Evolutionary conservation across 1,284 basidiomycete species (phyloP).

Genomic region (Tylopilus sp.): DNA sequence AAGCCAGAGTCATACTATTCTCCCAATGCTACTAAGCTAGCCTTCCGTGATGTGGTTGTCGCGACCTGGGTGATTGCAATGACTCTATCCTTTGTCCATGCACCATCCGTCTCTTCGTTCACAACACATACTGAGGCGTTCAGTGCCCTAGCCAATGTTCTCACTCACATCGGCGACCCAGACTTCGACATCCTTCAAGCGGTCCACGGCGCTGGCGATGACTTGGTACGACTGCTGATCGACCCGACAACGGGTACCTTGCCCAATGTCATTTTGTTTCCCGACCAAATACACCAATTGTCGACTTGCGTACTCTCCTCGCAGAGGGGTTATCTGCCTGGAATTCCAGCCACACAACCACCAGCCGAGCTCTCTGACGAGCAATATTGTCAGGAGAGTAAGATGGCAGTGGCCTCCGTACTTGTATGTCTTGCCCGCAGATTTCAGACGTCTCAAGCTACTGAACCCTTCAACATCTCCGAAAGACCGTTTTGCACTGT

Average conservation of each 20-base stretch:
- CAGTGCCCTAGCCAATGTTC: slow-evolving; percentile 18
- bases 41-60: slow-evolving; percentile 36
- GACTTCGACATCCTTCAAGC: slow-evolving; percentile 34
- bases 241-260: slow-evolving; percentile 37
- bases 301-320: slow-evolving; percentile 37
- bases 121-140: slow-evolving; percentile 18
- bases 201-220: slow-evolving; percentile 35
- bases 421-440: slow-evolving; percentile 55
- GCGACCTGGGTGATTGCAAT: slow-evolving; percentile 34
- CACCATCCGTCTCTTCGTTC: slow-evolving; percentile 19
- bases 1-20: slow-evolving; percentile 22
- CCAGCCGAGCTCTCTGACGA: slow-evolving; percentile 22
- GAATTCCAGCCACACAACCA: slow-evolving; percentile 29
- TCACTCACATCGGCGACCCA: slow-evolving; percentile 24
- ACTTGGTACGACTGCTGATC: slow-evolving; percentile 33
- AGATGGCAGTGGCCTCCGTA: slow-evolving; percentile 49
- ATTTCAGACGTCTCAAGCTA: slow-evolving; percentile 38
- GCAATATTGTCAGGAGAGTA: slow-evolving; percentile 25
- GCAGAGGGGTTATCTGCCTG: slow-evolving; percentile 37
- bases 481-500: slow-evolving; percentile 41
- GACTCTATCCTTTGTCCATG: slow-evolving; percentile 24
- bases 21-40: slow-evolving; percentile 19
- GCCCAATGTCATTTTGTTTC: slow-evolving; percentile 44
- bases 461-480: slow-evolving; percentile 27
- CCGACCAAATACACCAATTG: slow-evolving; percentile 40